Base-by-base conservation (phyloP, 164 flowering plant genomes). In the Umbilicus rupestris region DNA sequence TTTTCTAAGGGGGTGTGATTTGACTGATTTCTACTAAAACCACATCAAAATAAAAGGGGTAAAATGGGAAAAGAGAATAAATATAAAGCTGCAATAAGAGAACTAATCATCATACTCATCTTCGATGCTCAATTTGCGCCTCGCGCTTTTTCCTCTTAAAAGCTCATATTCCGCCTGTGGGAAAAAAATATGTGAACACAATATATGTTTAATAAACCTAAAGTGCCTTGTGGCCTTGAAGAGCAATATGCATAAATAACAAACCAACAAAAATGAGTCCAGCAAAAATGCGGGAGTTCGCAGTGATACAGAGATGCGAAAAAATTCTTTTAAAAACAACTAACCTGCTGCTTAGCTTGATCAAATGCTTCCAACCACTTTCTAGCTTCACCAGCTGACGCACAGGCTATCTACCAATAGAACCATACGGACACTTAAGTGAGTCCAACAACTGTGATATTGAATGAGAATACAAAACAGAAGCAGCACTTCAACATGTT, bases 321-420 rank as follows among this genome's bases (percentile, higher is more conserved):
- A 22, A 33, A 15, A 63, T 5, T 10, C n/a, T 7, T 39, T 29
- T 31, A 19, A 42, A 29, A 15, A 12, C 29, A 37, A 12, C 46
- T n/a, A 77, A 90, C 96, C 88, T 85, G 96, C 63, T 89, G 89
- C 79, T 89, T 91, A 62, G 93, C 98, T 1, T 87, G 89, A 71
- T 91, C 93, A 83, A 94, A 94, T 74, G 98, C 98, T 69, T 90
- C 96, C 83, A 87, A 78, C 98, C 98, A 94, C 76, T 81, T 86
- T 60, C 73, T 79, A 24, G 86, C 86, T 75, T 91, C 98, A 58
- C 87, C 97, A 77, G 90, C 87, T 10, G 82, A 75, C 64, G 89
- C 85, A 79, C 96, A 91, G 70, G 96, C 98, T 83, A 94, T 90
- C 98, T 93, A 70, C 64, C 71, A 85, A 58, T 70, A 73, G 44